Evolutionary conservation across 257 asterid genomes (phyloP).

Genomic region (Plantago elongata): DNA sequence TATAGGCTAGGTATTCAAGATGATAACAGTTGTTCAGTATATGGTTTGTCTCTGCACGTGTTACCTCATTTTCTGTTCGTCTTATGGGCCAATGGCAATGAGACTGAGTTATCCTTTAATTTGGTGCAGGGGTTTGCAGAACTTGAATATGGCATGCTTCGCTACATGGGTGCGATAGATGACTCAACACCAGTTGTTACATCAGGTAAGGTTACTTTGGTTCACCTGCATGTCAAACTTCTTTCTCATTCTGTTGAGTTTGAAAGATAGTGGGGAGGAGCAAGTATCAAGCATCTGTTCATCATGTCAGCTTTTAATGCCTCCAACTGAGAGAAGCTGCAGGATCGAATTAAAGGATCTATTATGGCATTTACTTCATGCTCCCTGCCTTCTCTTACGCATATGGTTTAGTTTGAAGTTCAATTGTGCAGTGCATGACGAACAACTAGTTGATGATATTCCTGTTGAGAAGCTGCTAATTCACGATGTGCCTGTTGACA

Average conservation of each 20-base stretch:
- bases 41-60: not conserved
- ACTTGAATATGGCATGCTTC: conserved; percentile 94
- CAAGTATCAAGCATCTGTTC: no score
- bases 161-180: conserved; percentile 92
- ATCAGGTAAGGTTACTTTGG: conserved; percentile 41
- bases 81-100: not conserved
- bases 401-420: no score
- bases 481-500: conserved; percentile 92
- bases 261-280: not conserved
- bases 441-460: conserved; percentile 76
- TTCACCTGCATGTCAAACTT: not conserved
- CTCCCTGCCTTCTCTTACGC: no score
- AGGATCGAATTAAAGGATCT: no score
- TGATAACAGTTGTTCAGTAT: not conserved
- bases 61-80: not conserved
- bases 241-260: not conserved
- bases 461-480: conserved; percentile 68
- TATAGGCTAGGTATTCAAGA: not conserved
- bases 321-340: no score
- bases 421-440: conserved; percentile 57
- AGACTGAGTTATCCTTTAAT: not conserved
- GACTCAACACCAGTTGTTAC: conserved; percentile 80
- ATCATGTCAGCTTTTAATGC: no score
- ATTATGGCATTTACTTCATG: no score
- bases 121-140: conserved; percentile 90